These are phyloP conservation scores for Trichosporon coremiiforme DNA, from an alignment of 1,284 basidiomycete genomes.

Conservation along the genomic window DNA sequence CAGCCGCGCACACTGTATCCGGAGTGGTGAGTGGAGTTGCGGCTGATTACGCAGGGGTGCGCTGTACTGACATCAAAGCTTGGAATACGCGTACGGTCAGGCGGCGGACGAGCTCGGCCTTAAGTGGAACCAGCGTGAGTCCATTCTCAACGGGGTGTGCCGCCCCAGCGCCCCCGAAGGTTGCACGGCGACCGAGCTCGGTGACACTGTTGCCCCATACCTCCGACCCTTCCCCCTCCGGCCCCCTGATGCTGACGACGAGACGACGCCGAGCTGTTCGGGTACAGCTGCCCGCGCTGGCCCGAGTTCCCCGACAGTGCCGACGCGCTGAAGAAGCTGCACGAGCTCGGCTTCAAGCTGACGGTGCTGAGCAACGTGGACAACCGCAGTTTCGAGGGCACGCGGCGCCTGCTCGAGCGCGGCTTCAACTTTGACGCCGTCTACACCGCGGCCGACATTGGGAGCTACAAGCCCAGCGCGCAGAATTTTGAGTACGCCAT, in stretches of 20 bases:
- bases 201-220: too few relatives aligned
- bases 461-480: constrained; percentile 43
- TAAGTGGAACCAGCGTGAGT: constrained; percentile 22
- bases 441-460: constrained; percentile 46
- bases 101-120: constrained; percentile 26
- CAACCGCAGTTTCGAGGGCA: constrained; percentile 38
- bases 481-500: constrained; percentile 46
- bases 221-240: too few relatives aligned
- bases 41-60: too few relatives aligned
- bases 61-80: constrained; percentile 21
- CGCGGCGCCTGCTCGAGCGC: constrained; percentile 39
- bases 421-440: constrained; percentile 40
- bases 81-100: constrained; percentile 27
- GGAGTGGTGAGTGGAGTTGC: constrained; percentile 34
- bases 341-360: constrained; percentile 38
- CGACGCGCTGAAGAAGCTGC: constrained; percentile 36
- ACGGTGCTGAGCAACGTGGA: constrained; percentile 46
- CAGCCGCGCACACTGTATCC: constrained; percentile 39
- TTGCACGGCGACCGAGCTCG: too few relatives aligned
- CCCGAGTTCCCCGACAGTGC: constrained; percentile 46
- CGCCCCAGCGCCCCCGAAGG: too few relatives aligned
- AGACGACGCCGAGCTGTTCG: constrained; percentile 39
- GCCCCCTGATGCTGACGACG: not conserved
- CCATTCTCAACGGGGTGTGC: not conserved
- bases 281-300: constrained; percentile 38